Base-by-base conservation (phyloP, 257 asterid genomes). In the Plantago ovata region DNA sequence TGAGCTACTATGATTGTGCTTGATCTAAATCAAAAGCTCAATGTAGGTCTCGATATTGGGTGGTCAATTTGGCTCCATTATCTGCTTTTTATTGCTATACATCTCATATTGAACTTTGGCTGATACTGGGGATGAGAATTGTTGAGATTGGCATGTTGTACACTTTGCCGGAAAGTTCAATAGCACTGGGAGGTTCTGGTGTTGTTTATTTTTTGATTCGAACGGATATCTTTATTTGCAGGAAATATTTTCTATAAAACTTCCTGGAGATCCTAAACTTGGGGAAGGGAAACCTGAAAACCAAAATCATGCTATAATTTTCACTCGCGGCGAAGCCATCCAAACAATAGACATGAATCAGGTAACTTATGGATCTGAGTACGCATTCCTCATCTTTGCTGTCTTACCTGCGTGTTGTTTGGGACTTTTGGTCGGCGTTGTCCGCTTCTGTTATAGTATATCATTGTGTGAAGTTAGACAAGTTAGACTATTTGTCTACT, bases 211-310 rank as follows among this genome's bases (percentile, higher is more conserved):
- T 53, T 41, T 33, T 28, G 55, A 54, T 52, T 74, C 60, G 63
- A 53, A 62, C 50, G 23, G 50, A 53, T 28, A 41, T 56, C 62
- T 38, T 52, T 9, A 24, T 69, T 20, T 43, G 52, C 72, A 92
- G 98, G 98, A 92, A 82, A 82, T 92, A 74, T 92, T 82, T 71
- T 85, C 97, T 38, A 74, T 92, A 58, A 84, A 84, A 83, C 98
- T 92, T 71, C 98, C 98, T 64, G 98, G 98, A 71, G 94, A 92
- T 68, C 98, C 98, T 58, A 92, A 92, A 78, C 94, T 92, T 43
- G 98, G 98, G 57, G 98, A 92, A 79, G 98, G 98, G 62, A 92
- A 92, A 65, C 98, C 98, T 22, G 98, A 92, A 79, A 92, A 88
- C 63, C 98, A 92, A 66, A 92, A 92, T 66, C 98, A 92, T 76